These are phyloP conservation scores for Dothiorella sarmentorum DNA, from an alignment of 2,329 filamentous ascomycete genomes.

Conservation along the genomic window DNA sequence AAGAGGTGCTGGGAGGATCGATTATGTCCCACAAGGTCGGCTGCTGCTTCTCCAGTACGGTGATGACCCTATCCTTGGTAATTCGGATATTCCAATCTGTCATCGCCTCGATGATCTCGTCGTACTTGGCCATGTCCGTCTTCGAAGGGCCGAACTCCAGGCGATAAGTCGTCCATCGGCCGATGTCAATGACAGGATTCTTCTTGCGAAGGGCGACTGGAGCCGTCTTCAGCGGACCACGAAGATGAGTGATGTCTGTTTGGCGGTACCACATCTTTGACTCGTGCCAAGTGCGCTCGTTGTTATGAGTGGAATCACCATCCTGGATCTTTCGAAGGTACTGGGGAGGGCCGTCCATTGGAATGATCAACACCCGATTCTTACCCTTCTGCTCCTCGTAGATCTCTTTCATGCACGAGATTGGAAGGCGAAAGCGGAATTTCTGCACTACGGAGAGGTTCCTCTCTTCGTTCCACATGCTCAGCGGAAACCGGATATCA, in stretches of 20 bases:
- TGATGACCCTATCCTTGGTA: slow-evolving; percentile 43
- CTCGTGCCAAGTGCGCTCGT: slow-evolving; percentile 51
- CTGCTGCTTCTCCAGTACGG: slow-evolving; percentile 26
- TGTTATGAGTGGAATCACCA: slow-evolving; percentile 40
- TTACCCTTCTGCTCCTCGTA: slow-evolving; percentile 27
- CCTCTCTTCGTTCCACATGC: slow-evolving; percentile 25
- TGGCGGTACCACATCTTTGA: slow-evolving; percentile 60
- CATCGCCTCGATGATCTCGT: slow-evolving; percentile 53
- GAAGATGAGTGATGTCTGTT: slow-evolving; percentile 56
- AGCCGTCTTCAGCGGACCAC: slow-evolving; percentile 26
- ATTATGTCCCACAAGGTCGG: slow-evolving; percentile 28
- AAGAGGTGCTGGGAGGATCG: slow-evolving; percentile 13
- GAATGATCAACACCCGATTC: slow-evolving; percentile 26
- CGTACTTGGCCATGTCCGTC: slow-evolving; percentile 35
- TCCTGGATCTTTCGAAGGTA: slow-evolving; percentile 41
- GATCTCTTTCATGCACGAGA: slow-evolving; percentile 43
- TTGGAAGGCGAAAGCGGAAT: slow-evolving; percentile 46
- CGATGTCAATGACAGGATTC: slow-evolving; percentile 33
- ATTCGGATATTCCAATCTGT: slow-evolving; percentile 69
- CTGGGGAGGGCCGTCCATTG: slow-evolving; percentile 39
- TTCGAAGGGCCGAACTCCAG: slow-evolving; percentile 45
- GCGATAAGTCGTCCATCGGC: slow-evolving; percentile 61
- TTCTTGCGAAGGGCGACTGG: slow-evolving; percentile 43
- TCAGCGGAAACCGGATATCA: slow-evolving; percentile 43
- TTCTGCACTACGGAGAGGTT: slow-evolving; percentile 16